Conservation (phyloP, 352 stramenopile genomes). For the Pseudoperonospora humuli region DNA sequence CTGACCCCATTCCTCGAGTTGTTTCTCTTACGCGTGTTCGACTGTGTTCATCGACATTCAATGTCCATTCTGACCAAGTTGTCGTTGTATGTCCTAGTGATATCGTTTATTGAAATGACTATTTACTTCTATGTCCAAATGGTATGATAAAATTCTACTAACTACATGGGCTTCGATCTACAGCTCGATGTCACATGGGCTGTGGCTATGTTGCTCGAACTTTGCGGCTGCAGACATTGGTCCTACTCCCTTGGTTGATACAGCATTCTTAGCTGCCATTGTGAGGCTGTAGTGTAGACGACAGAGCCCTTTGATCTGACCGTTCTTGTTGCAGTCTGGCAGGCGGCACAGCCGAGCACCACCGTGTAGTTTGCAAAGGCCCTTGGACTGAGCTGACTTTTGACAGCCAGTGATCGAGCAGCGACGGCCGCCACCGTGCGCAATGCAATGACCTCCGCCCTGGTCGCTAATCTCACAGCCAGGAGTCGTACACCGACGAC, state of each 20-base stretch:
- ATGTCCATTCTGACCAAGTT: neutral
- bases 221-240: conserved; percentile 6
- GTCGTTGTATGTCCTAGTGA: neutral
- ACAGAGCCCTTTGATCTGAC: conserved; percentile 73
- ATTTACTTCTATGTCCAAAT: conserved; percentile 24
- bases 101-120: conserved; percentile 16
- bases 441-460: conserved; percentile 77
- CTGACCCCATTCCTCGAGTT: conserved; percentile 1
- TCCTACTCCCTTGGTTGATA: conserved; percentile 4
- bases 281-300: conserved; percentile 57
- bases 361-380: conserved; percentile 78
- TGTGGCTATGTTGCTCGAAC: conserved; percentile 11
- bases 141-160: conserved; percentile 12
- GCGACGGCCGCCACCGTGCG: conserved; percentile 54
- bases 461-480: conserved; percentile 83
- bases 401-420: conserved; percentile 60
- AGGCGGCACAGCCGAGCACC: conserved; percentile 66
- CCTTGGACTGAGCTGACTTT: conserved; percentile 78
- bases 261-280: conserved; percentile 17
- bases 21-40: neutral
- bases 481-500: conserved; percentile 62
- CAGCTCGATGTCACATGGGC: conserved; percentile 20
- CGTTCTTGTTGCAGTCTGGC: conserved; percentile 72
- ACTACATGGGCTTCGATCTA: conserved; percentile 20
- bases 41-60: neutral